Evolutionary conservation across 2,329 filamentous ascomycete genomes (phyloP).

Genomic region (Boeremia exigua): DNA sequence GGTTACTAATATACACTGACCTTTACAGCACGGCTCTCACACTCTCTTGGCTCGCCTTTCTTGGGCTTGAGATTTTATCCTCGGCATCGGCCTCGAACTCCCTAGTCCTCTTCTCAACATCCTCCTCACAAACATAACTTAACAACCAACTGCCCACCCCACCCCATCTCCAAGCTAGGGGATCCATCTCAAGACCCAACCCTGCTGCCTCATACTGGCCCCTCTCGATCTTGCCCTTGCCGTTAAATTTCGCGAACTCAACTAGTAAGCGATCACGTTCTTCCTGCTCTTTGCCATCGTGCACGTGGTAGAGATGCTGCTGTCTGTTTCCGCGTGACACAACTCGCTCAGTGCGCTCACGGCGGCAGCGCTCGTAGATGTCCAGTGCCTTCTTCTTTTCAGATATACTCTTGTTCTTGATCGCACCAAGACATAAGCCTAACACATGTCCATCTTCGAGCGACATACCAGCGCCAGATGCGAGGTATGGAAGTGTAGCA

Average conservation of each 20-base stretch:
- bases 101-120: slow-evolving; percentile 39
- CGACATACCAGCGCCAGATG: slow-evolving; percentile 64
- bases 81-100: slow-evolving; percentile 27
- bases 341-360: slow-evolving; percentile 64
- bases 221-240: slow-evolving; percentile 27
- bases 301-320: slow-evolving; percentile 67
- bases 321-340: slow-evolving; percentile 66
- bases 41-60: slow-evolving; percentile 8
- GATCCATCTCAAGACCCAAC: slow-evolving; percentile 36
- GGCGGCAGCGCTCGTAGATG: slow-evolving; percentile 65
- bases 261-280: slow-evolving; percentile 55
- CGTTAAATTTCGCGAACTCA: slow-evolving; percentile 39
- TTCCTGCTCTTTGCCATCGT: slow-evolving; percentile 63
- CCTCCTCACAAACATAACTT: slow-evolving; percentile 43
- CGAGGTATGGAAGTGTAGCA: slow-evolving; percentile 68
- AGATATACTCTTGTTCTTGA: slow-evolving; percentile 48
- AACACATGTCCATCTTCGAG: slow-evolving; percentile 66
- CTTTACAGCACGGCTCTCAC: slow-evolving; percentile 30
- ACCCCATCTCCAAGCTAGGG: slow-evolving; percentile 47
- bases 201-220: slow-evolving; percentile 28
- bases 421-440: slow-evolving; percentile 59
- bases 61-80: neutral
- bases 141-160: slow-evolving; percentile 45
- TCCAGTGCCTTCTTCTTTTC: slow-evolving; percentile 48
- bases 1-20: neutral